A percentile compares a stretch with the other conserved stretches of the same genome.
Evolutionary conservation across 306 rosid genomes (phyloP).

Genomic region (Mimosa pudica): DNA sequence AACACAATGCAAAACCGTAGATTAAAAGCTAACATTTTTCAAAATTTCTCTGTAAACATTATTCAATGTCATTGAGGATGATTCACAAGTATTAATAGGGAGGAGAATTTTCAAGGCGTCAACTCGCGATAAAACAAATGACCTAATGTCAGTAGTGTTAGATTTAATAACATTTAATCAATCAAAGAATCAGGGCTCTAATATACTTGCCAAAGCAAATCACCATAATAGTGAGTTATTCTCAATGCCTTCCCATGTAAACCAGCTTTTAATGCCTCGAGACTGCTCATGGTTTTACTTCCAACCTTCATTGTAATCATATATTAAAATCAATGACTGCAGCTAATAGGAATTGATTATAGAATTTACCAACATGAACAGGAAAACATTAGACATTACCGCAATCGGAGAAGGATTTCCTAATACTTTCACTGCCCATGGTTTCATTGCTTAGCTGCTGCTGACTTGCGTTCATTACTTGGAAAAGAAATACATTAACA

Average conservation of each 20-base stretch:
- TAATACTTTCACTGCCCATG: slow-evolving; percentile 93
- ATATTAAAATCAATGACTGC: slow-evolving; percentile 4
- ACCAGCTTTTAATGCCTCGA: slow-evolving; percentile 79
- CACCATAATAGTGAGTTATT: slow-evolving; percentile 82
- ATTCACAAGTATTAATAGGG: too few species aligned
- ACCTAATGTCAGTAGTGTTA: slow-evolving; percentile 16
- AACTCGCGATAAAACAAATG: background rate
- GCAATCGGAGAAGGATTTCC: slow-evolving; percentile 96
- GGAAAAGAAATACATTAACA: too few species aligned
- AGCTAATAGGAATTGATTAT: background rate
- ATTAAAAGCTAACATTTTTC: too few species aligned
- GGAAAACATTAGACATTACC: slow-evolving; percentile 39
- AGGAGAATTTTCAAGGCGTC: too few species aligned
- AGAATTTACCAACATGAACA: background rate
- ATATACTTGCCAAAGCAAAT: slow-evolving; percentile 79
- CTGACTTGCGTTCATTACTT: too few species aligned
- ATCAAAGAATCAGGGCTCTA: slow-evolving; percentile 28
- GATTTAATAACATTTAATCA: background rate
- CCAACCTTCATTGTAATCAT: slow-evolving; percentile 68
- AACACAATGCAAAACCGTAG: too few species aligned
- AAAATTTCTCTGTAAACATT: too few species aligned
- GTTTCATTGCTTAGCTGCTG: too few species aligned
- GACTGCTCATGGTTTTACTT: slow-evolving; percentile 81
- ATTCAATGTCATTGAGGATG: too few species aligned
- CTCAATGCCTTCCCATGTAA: slow-evolving; percentile 89